phyloP scores from a whole-genome alignment of 2,329 filamentous ascomycete species.

The Pseudogymnoascus sp. region DNA sequence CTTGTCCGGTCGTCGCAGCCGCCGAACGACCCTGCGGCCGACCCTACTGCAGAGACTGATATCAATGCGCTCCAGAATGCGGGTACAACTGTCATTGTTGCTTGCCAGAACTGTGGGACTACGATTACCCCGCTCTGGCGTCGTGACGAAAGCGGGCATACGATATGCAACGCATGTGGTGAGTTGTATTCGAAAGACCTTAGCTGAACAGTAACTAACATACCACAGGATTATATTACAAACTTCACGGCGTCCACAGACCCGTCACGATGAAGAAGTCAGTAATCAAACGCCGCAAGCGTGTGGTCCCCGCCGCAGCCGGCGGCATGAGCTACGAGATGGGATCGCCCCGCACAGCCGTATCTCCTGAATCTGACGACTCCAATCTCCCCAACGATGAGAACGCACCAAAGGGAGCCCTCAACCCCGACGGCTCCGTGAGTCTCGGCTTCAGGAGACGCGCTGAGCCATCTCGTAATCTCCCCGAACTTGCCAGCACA shows the following conservation, averaged over 20 bases:
- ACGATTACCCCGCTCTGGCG: slow-evolving; percentile 96
- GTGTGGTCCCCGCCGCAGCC: slow-evolving; percentile 72
- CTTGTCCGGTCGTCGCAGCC: slow-evolving; percentile 31
- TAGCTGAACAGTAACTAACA: slow-evolving; percentile 13
- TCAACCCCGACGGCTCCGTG: slow-evolving; percentile 56
- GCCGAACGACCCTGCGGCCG: slow-evolving; percentile 20
- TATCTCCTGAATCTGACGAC: slow-evolving; percentile 27
- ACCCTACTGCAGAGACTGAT: slow-evolving; percentile 37
- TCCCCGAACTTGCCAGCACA: slow-evolving; percentile 23
- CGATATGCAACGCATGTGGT: slow-evolving; percentile 98
- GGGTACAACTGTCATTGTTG: slow-evolving; percentile 59
- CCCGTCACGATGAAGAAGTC: slow-evolving; percentile 99
- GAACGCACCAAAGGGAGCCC: slow-evolving; percentile 38
- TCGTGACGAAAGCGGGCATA: slow-evolving; percentile 86
- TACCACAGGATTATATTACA: slow-evolving; percentile 75
- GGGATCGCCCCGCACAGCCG: slow-evolving; percentile 12
- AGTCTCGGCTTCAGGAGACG: slow-evolving; percentile 50
- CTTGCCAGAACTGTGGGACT: slow-evolving; percentile 94
- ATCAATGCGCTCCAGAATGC: slow-evolving; percentile 38
- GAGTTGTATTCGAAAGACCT: slow-evolving; percentile 32
- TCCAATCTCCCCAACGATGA: background rate
- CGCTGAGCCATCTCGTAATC: slow-evolving; percentile 21
- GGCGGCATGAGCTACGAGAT: slow-evolving; percentile 29
- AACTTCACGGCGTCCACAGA: slow-evolving; percentile 85
- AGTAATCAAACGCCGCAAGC: slow-evolving; percentile 90